These are phyloP conservation scores for Thermomucor indicae-seudaticae DNA, from an alignment of 371 early-diverging fungal genomes.

Conservation along the genomic window DNA sequence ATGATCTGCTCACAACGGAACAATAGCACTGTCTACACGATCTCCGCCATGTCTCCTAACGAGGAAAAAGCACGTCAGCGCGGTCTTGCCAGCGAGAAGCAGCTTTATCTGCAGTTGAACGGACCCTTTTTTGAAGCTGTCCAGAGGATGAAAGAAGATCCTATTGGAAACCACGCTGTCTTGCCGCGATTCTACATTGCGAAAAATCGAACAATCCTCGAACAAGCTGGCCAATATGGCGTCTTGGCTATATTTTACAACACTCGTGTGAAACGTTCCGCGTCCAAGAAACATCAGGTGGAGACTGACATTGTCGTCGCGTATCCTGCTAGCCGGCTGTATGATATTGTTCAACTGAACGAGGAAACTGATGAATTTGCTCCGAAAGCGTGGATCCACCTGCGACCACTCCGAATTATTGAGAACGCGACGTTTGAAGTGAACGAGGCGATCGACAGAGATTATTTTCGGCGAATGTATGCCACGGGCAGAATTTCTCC, in stretches of 20 bases:
- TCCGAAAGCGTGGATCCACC: constrained; percentile 36
- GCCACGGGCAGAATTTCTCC: constrained; percentile 34
- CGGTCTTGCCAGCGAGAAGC: constrained; percentile 26
- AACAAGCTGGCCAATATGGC: constrained; percentile 30
- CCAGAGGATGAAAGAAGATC: constrained; percentile 27
- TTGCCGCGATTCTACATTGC: constrained; percentile 45
- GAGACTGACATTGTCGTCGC: constrained; percentile 40
- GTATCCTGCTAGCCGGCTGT: constrained; percentile 32
- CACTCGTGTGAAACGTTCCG: constrained; percentile 18
- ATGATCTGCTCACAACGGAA: no score
- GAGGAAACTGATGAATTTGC: constrained; percentile 39
- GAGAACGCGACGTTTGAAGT: constrained; percentile 28
- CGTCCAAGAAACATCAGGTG: constrained; percentile 22
- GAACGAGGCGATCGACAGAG: constrained; percentile 37
- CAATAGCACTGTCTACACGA: constrained; percentile 38
- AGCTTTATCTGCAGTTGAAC: constrained; percentile 33
- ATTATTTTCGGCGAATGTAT: constrained; percentile 39
- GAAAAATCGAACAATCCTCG: constrained; percentile 37
- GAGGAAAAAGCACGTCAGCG: constrained; percentile 31
- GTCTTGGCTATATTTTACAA: constrained; percentile 40
- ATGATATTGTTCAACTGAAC: constrained; percentile 34
- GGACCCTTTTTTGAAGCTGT: constrained; percentile 42
- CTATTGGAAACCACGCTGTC: constrained; percentile 12
- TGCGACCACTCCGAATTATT: constrained; percentile 31
- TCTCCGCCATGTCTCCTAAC: constrained; percentile 34